Base-by-base conservation (phyloP, 306 rosid species). In the Prunus kanzakura region DNA sequence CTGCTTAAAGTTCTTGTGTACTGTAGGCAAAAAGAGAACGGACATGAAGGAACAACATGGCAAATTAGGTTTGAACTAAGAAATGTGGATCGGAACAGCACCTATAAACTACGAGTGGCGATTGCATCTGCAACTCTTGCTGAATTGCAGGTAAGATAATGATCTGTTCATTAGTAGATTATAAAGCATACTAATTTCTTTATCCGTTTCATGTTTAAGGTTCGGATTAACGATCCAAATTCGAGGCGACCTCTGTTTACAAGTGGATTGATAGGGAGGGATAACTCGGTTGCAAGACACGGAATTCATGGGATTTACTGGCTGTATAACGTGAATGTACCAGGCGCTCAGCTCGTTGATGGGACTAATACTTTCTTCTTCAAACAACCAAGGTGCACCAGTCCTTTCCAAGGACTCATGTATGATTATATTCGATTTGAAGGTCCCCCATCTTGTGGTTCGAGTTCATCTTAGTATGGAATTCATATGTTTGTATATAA, bases 41-140 rank as follows among this genome's bases (percentile, higher is more conserved):
- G 89, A 49, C 88, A 69, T 83, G 88, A 88, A 81, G 98, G 97
- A 79, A 92, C 99, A 49, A 95, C 97, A 11, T 95, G 99, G 99
- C 92, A 95, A 78, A 84, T 95, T 73, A 89, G 85, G 84, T 95
- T 90, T 79, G 75, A 83, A 71, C 92, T 92, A 16, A 77, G 79
- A 72, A 82, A 54, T 27, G 89, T 89, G 62, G 65, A 84, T 65
- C 78, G 55, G 29, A 80, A 49, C 22, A 61, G 82, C 19, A 83
- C 57, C 74, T 95, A 92, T 83, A 89, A 88, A 82, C 87, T 95
- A 32, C 86, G 97, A 57, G 65, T 95, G 35, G 97, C 99, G 73
- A 65, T 95, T 64, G 99, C 99, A 54, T 92, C 99, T 27, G 93
- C 93, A 7, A 86, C 97, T 62, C 81, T 87, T 41, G 86, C 96